Percentiles rank a stretch among this genome's conserved stretches.
These are phyloP conservation scores for Tetracladium setigerum DNA, from an alignment of 495 filamentous ascomycete species.

Conservation along the genomic window DNA sequence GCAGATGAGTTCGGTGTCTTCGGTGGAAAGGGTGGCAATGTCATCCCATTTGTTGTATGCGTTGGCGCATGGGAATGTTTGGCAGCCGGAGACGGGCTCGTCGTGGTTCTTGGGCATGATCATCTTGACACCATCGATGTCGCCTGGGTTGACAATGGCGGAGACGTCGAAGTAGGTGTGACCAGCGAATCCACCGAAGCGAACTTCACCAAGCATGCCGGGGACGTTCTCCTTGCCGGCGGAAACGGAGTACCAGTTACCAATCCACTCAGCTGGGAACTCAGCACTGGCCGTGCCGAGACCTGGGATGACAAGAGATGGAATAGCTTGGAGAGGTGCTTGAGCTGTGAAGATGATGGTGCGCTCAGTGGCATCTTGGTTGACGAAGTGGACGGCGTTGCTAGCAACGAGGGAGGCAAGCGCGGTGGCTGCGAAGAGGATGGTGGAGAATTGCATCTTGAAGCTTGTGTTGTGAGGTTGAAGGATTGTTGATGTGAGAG, in stretches of 20 bases:
- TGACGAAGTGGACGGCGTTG: slow-evolving; percentile 39
- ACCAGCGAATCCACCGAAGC: slow-evolving; percentile 35
- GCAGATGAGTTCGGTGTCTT: slow-evolving; percentile 11
- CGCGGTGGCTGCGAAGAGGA: slow-evolving; percentile 19
- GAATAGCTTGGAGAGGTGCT: slow-evolving; percentile 18
- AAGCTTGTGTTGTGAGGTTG: neutral
- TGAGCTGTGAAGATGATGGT: slow-evolving; percentile 35
- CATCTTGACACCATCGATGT: slow-evolving; percentile 36
- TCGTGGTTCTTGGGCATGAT: slow-evolving; percentile 31
- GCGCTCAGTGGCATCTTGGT: slow-evolving; percentile 37
- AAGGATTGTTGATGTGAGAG: slow-evolving; percentile 9
- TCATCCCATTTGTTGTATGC: slow-evolving; percentile 44
- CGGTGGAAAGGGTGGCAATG: slow-evolving; percentile 35
- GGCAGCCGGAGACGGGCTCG: slow-evolving; percentile 33
- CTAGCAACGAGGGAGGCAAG: slow-evolving; percentile 26
- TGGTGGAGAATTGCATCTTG: slow-evolving; percentile 16
- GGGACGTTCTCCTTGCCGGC: slow-evolving; percentile 27
- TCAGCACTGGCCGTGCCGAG: slow-evolving; percentile 19
- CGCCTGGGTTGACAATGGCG: slow-evolving; percentile 42
- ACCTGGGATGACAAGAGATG: slow-evolving; percentile 24
- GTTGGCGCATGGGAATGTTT: slow-evolving; percentile 35
- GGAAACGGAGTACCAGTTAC: slow-evolving; percentile 38
- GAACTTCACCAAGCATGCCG: slow-evolving; percentile 47
- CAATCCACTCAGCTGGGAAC: slow-evolving; percentile 36
- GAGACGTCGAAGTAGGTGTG: slow-evolving; percentile 45